Conservation (phyloP, 148 eudicot genomes). For the Polygonum maritimum region DNA sequence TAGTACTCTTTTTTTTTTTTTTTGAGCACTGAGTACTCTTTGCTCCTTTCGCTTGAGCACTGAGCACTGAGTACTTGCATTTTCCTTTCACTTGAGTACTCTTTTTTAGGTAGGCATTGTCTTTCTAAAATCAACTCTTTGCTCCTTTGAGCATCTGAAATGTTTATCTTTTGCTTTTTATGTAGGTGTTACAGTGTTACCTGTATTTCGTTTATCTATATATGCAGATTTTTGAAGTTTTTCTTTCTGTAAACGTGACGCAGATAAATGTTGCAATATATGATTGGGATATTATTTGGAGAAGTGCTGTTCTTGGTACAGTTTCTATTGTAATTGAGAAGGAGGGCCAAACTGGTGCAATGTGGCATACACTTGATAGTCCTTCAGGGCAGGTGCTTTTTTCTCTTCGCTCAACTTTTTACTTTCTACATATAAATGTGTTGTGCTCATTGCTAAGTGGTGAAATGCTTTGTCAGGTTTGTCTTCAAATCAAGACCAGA, state of each 20-base stretch:
- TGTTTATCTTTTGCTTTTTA: background rate
- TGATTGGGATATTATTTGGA: slow-evolving; percentile 96
- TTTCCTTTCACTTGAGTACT: no score
- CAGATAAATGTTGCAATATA: slow-evolving; percentile 84
- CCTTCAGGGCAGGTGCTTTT: slow-evolving; percentile 71
- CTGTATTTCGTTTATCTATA: background rate
- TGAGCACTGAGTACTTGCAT: no score
- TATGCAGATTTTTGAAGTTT: background rate
- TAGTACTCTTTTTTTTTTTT: background rate
- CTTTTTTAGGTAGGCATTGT: background rate
- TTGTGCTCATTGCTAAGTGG: slow-evolving; percentile 5
- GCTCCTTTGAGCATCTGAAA: background rate
- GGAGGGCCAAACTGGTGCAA: slow-evolving; percentile 73
- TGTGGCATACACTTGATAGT: slow-evolving; percentile 79
- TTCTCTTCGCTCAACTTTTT: background rate
- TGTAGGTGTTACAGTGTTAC: background rate
- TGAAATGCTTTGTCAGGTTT: slow-evolving; percentile 47
- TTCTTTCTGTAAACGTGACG: slow-evolving; percentile 14
- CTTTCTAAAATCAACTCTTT: background rate
- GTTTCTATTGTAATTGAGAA: slow-evolving; percentile 57
- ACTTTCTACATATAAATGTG: background rate
- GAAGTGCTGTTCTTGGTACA: slow-evolving; percentile 88
- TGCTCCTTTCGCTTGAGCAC: no score
- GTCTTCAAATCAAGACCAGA: slow-evolving; percentile 55
- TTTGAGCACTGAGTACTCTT: background rate